Evolutionary conservation across 306 rosid genomes (phyloP).

Genomic region (Trichosanthes truncata): DNA sequence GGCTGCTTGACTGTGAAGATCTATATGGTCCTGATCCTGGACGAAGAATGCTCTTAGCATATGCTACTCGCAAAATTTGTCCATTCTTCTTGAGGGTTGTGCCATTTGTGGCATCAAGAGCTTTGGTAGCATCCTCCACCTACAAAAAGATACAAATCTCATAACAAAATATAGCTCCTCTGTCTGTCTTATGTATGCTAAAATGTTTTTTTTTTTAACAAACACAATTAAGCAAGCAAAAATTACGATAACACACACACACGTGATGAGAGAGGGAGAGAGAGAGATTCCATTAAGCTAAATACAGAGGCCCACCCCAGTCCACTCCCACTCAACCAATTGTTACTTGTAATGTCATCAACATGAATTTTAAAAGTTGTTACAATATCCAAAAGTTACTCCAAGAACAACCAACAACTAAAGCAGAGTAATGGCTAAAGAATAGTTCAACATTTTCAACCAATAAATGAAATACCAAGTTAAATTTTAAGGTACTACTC

Average conservation of each 20-base stretch:
- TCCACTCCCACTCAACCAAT: no score
- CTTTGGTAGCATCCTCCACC: slow-evolving; percentile 95
- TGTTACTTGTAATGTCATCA: no score
- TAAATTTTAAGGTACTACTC: no score
- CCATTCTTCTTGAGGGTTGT: slow-evolving; percentile 87
- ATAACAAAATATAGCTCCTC: background rate
- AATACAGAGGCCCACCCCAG: background rate
- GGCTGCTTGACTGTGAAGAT: slow-evolving; percentile 82
- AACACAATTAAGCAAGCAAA: background rate
- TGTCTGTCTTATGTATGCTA: background rate
- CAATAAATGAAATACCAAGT: no score
- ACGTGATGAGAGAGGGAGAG: background rate
- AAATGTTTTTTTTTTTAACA: background rate
- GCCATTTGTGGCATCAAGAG: slow-evolving; percentile 89
- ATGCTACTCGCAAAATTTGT: slow-evolving; percentile 86
- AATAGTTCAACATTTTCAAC: no score
- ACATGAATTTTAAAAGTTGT: no score
- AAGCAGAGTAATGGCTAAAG: no score
- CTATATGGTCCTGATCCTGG: slow-evolving; percentile 76
- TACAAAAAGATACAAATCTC: slow-evolving; percentile 19
- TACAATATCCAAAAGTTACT: no score
- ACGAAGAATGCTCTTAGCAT: slow-evolving; percentile 90
- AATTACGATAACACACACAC: background rate
- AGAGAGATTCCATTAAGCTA: background rate
- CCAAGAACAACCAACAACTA: no score